phyloP scores from a whole-genome alignment of 2,329 filamentous ascomycete genomes.

The Sclerotinia glacialis region DNA sequence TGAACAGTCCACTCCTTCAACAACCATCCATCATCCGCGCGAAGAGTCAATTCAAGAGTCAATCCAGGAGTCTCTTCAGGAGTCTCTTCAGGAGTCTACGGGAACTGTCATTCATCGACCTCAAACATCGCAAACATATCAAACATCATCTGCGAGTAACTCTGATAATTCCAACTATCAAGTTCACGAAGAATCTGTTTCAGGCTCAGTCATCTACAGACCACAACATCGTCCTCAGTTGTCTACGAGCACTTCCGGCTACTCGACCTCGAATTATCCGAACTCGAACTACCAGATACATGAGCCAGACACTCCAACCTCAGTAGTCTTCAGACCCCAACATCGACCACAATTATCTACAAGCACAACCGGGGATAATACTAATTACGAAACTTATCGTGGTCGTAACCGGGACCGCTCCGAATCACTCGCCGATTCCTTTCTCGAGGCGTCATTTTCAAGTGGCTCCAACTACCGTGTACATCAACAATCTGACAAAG shows the following conservation, averaged over 20 bases:
- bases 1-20: constrained; percentile 19
- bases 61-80: background rate
- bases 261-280: constrained; percentile 14
- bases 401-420: constrained; percentile 10
- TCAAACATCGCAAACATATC: constrained; percentile 3
- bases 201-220: constrained; percentile 19
- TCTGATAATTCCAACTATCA: constrained; percentile 21
- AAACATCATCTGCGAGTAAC: constrained; percentile 10
- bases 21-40: constrained; percentile 14
- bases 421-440: constrained; percentile 17
- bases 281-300: constrained; percentile 21
- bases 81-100: background rate
- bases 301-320: constrained; percentile 19
- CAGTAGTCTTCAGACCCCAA: constrained; percentile 12
- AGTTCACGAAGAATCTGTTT: constrained; percentile 5
- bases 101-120: constrained; percentile 7
- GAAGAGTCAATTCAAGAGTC: background rate
- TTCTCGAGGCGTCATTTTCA: constrained; percentile 25
- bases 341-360: constrained; percentile 20
- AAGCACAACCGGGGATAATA: constrained; percentile 18
- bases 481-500: constrained; percentile 45
- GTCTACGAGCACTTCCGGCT: constrained; percentile 18
- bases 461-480: constrained; percentile 49
- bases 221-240: constrained; percentile 14
- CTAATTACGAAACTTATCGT: constrained; percentile 18